phyloP scores from a whole-genome alignment of 169 alveolate species.

The Cryptosporidium sp. region DNA sequence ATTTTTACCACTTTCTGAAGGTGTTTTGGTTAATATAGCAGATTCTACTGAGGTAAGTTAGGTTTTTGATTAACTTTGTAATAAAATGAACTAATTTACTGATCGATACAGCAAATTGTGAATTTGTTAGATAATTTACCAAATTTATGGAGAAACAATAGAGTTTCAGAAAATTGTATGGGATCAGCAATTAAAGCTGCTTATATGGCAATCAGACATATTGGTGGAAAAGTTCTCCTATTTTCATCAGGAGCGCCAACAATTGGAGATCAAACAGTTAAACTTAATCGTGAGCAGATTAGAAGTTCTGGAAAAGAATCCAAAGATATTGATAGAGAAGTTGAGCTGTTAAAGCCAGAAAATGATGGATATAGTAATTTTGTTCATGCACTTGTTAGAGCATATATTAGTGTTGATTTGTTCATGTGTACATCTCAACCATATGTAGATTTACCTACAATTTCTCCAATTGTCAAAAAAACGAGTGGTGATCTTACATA shows the following conservation, averaged over 20 bases:
- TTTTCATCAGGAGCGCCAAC: conserved; percentile 88
- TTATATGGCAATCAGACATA: conserved; percentile 89
- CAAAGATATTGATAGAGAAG: conserved; percentile 80
- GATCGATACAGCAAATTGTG: conserved; percentile 47
- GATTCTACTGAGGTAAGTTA: conserved; percentile 84
- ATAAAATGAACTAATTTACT: neutral
- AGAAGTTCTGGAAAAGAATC: conserved; percentile 75
- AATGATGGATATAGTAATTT: conserved; percentile 78
- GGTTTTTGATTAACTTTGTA: neutral
- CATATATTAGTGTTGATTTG: conserved; percentile 84
- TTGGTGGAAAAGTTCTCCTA: conserved; percentile 93
- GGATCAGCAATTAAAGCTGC: conserved; percentile 93
- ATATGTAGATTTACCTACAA: conserved; percentile 80
- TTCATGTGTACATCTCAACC: conserved; percentile 87
- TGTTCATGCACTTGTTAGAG: conserved; percentile 77
- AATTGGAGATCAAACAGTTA: conserved; percentile 87
- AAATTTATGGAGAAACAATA: conserved; percentile 86
- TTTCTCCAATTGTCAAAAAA: conserved; percentile 82
- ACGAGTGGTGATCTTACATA: conserved; percentile 88
- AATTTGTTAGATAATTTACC: conserved; percentile 88
- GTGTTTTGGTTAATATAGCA: conserved; percentile 86
- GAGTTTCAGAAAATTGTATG: conserved; percentile 85
- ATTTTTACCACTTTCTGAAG: conserved; percentile 94
- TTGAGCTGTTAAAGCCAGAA: conserved; percentile 83
- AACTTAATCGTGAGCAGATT: conserved; percentile 80